Evolutionary conservation across 176 grass and related monocot genomes (phyloP).

Genomic region (Phyllostachys edulis): DNA sequence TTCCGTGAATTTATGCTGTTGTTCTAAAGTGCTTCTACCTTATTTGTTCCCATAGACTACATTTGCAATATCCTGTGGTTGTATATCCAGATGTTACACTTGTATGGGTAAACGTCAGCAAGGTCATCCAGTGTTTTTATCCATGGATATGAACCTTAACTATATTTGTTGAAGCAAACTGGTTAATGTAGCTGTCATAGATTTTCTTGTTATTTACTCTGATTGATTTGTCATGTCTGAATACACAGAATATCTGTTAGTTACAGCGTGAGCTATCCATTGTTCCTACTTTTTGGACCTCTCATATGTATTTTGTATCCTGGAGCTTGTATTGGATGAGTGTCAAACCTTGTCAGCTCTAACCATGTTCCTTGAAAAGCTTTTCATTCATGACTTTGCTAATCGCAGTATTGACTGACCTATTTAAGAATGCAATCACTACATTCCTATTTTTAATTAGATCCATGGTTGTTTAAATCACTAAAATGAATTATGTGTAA

Average conservation of each 20-base stretch:
- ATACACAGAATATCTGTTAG: background rate
- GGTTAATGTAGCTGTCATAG: background rate
- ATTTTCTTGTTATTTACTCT: background rate
- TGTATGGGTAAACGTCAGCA: background rate
- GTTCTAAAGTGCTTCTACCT: background rate
- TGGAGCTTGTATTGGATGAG: slow-evolving; percentile 12
- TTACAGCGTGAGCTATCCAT: background rate
- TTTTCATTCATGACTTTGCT: background rate
- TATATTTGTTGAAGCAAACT: background rate
- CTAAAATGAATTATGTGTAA: background rate
- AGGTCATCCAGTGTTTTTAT: background rate
- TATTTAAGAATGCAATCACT: background rate
- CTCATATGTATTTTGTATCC: background rate
- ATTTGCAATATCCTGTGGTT: background rate
- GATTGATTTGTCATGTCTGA: slow-evolving; percentile 1
- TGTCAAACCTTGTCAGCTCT: background rate
- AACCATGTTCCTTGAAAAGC: slow-evolving; percentile 1
- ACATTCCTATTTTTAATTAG: background rate
- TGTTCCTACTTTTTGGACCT: background rate
- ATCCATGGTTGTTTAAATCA: background rate
- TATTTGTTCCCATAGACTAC: slow-evolving; percentile 2
- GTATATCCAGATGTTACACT: background rate
- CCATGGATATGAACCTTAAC: background rate
- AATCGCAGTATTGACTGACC: background rate
- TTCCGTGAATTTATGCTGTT: background rate